These are phyloP conservation scores for Globisporangium mamillatum DNA, from an alignment of 352 stramenopile species.

Conservation along the genomic window DNA sequence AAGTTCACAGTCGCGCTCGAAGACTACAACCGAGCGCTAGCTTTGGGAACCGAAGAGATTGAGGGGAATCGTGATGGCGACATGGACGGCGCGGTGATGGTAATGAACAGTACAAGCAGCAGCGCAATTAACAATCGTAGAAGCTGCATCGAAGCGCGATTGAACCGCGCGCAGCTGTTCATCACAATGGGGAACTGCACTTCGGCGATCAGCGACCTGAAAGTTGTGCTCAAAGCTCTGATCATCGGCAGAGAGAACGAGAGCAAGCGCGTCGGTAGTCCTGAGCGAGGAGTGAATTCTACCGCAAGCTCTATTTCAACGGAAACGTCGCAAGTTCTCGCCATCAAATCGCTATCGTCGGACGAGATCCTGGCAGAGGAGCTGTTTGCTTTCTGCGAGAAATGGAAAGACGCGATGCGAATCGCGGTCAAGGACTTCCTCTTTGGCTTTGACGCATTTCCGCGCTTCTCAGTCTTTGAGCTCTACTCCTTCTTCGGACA, in stretches of 20 bases:
- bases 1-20: constrained; percentile 46
- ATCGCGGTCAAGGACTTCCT: constrained; percentile 59
- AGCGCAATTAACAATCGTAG: not conserved
- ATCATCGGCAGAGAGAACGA: not conserved
- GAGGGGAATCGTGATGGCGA: not conserved
- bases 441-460: constrained; percentile 41
- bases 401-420: constrained; percentile 42
- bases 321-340: not conserved
- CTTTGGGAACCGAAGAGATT: constrained; percentile 6
- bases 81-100: not conserved
- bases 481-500: constrained; percentile 29
- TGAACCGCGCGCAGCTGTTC: constrained; percentile 58
- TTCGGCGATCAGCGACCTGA: constrained; percentile 35
- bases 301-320: constrained; percentile 4
- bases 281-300: not conserved
- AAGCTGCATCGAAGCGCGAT: constrained; percentile 30
- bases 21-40: constrained; percentile 50
- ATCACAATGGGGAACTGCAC: constrained; percentile 48
- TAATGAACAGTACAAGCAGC: not conserved
- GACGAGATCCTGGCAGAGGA: constrained; percentile 29
- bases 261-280: not conserved
- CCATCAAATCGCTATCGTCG: not conserved
- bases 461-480: constrained; percentile 29
- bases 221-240: constrained; percentile 17
- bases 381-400: constrained; percentile 40